phyloP scores from a whole-genome alignment of 176 grass and related monocot genomes.

The Paspalum vaginatum region DNA sequence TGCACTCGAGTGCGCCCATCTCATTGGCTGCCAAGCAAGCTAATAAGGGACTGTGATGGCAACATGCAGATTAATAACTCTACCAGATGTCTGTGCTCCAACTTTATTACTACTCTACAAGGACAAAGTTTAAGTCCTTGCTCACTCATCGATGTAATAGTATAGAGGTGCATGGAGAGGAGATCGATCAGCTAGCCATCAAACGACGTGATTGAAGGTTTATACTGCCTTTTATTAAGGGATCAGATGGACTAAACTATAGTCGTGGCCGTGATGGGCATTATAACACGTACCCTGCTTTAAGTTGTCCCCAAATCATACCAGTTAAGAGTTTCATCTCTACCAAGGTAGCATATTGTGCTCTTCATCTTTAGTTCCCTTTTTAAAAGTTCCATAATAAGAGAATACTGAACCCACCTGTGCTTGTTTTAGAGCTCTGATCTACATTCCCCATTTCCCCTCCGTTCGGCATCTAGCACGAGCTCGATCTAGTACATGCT shows the following conservation, averaged over 20 bases:
- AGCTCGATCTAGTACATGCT: too few relatives aligned
- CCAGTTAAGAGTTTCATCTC: too few relatives aligned
- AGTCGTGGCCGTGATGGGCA: constrained; percentile 39
- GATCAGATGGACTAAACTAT: constrained; percentile 35
- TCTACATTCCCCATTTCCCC: too few relatives aligned
- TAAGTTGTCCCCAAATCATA: neutral
- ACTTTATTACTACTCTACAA: neutral
- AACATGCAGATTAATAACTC: neutral
- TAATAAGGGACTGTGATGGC: neutral
- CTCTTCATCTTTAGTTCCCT: too few relatives aligned
- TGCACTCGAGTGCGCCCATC: neutral
- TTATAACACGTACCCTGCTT: constrained; percentile 42
- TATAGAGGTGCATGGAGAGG: neutral
- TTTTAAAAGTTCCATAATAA: too few relatives aligned
- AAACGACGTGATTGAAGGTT: constrained; percentile 10
- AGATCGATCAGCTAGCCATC: neutral
- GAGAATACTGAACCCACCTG: too few relatives aligned
- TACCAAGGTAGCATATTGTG: too few relatives aligned
- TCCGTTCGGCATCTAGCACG: too few relatives aligned
- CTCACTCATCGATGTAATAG: constrained; percentile 12
- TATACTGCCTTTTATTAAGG: neutral
- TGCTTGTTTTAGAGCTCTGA: too few relatives aligned
- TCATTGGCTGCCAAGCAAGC: neutral
- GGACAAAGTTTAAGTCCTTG: neutral
- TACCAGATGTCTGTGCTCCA: neutral